A percentile compares a stretch with the other conserved stretches of the same genome.
These are phyloP conservation scores for Monosporascus sp. DNA, from an alignment of 2,329 filamentous ascomycete genomes.

Conservation along the genomic window DNA sequence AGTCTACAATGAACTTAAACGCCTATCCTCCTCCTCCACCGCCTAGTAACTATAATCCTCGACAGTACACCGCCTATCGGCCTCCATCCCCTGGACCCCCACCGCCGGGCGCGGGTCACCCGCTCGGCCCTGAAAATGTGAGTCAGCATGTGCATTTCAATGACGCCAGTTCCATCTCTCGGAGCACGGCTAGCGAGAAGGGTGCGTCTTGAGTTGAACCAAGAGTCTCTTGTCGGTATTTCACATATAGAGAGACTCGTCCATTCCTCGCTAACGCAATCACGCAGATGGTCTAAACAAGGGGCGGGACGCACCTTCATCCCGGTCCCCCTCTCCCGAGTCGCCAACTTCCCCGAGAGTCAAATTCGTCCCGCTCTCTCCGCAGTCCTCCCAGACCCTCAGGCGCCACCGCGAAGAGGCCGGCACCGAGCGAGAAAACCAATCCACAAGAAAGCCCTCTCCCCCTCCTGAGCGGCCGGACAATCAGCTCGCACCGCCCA, in stretches of 20 bases:
- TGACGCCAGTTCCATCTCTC: slow-evolving; percentile 19
- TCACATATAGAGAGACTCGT: background rate
- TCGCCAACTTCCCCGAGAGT: slow-evolving; percentile 14
- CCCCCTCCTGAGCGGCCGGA: background rate
- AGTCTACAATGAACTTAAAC: slow-evolving; percentile 22
- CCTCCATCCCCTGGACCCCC: slow-evolving; percentile 21
- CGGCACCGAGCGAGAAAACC: slow-evolving; percentile 3
- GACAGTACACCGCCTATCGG: slow-evolving; percentile 18
- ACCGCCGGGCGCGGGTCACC: slow-evolving; percentile 13
- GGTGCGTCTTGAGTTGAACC: slow-evolving; percentile 22
- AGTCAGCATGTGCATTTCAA: slow-evolving; percentile 21
- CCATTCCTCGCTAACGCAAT: background rate
- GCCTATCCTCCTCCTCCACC: slow-evolving; percentile 15
- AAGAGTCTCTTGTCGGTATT: no score
- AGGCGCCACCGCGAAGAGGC: slow-evolving; percentile 15
- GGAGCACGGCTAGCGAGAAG: slow-evolving; percentile 25
- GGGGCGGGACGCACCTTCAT: background rate
- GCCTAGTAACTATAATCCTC: slow-evolving; percentile 18
- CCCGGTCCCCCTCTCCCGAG: background rate
- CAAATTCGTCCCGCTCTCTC: slow-evolving; percentile 24
- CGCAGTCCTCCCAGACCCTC: slow-evolving; percentile 23
- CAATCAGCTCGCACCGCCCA: background rate
- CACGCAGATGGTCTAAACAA: background rate
- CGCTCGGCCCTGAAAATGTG: slow-evolving; percentile 28
- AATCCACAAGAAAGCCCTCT: background rate